Evolutionary conservation across 139 green algal species (phyloP).

Genomic region (Closterium sp.): DNA sequence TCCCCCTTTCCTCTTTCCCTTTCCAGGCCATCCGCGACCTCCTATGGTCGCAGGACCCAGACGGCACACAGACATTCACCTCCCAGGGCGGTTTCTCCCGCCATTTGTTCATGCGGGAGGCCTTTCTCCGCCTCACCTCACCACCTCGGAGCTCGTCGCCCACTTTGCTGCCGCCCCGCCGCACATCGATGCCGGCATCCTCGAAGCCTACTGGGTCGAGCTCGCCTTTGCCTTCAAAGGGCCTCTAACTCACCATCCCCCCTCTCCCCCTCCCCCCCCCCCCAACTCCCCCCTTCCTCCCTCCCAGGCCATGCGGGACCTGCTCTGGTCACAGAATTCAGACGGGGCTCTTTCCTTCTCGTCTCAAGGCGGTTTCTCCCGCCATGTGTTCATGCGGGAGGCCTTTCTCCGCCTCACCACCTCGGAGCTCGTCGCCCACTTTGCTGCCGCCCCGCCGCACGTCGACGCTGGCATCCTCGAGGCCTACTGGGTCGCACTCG

Average conservation of each 20-base stretch:
- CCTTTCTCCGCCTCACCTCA: slow-evolving; percentile 38
- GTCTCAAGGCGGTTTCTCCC: neutral
- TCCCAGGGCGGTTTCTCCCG: slow-evolving; percentile 4
- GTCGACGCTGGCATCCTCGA: slow-evolving; percentile 13
- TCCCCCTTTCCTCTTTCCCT: neutral
- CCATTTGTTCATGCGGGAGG: slow-evolving; percentile 33
- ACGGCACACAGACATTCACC: neutral
- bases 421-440: slow-evolving; percentile 13
- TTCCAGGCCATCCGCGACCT: neutral
- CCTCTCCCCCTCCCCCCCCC: too few species aligned
- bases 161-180: slow-evolving; percentile 9
- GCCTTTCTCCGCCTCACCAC: slow-evolving; percentile 37
- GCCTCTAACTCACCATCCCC: too few species aligned
- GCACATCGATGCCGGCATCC: neutral
- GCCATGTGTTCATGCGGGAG: slow-evolving; percentile 34
- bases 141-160: slow-evolving; percentile 13
- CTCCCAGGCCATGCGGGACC: neutral
- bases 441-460: neutral
- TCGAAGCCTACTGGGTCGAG: slow-evolving; percentile 41
- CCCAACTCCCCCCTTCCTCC: neutral
- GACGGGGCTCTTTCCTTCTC: neutral
- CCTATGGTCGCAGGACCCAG: slow-evolving; percentile 6
- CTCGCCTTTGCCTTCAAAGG: slow-evolving; percentile 30
- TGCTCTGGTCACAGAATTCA: slow-evolving; percentile 14
- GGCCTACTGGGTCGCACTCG: slow-evolving; percentile 41